These are phyloP conservation scores for Epichloe brachyelytri DNA, from an alignment of 2,329 filamentous ascomycete genomes.

Conservation along the genomic window DNA sequence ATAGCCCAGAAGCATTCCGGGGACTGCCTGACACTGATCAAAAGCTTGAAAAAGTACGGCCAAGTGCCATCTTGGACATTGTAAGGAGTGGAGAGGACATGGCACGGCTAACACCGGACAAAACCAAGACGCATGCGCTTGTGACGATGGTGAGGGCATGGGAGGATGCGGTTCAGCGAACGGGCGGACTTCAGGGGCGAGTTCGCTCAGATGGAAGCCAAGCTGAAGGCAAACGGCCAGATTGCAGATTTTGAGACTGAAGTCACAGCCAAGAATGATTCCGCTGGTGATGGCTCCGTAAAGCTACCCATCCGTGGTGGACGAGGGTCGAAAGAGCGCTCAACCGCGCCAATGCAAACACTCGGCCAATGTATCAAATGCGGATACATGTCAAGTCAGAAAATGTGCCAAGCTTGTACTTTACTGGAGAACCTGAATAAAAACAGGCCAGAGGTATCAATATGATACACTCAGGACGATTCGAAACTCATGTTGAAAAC, in stretches of 20 bases:
- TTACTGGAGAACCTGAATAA: slow-evolving; percentile 87
- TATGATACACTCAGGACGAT: slow-evolving; percentile 22
- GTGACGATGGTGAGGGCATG: slow-evolving; percentile 24
- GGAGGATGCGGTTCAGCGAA: slow-evolving; percentile 61
- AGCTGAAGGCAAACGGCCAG: slow-evolving; percentile 10
- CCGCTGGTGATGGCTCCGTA: slow-evolving; percentile 15
- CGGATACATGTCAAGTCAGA: slow-evolving; percentile 91
- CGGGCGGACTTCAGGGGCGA: slow-evolving; percentile 55
- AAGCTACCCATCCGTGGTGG: slow-evolving; percentile 21
- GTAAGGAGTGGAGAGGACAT: slow-evolving; percentile 94
- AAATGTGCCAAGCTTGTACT: slow-evolving; percentile 85
- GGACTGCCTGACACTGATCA: slow-evolving; percentile 87
- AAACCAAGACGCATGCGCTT: slow-evolving; percentile 23
- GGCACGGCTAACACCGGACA: slow-evolving; percentile 52
- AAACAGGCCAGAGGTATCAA: slow-evolving; percentile 45
- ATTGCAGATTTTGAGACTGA: slow-evolving; percentile 19
- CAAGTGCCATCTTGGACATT: slow-evolving; percentile 89
- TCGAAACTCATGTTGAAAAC: background rate
- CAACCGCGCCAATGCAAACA: slow-evolving; percentile 45
- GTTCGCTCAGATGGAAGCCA: slow-evolving; percentile 69
- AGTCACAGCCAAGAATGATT: slow-evolving; percentile 14
- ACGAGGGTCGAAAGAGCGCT: slow-evolving; percentile 15
- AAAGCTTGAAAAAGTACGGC: slow-evolving; percentile 83
- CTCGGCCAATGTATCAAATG: slow-evolving; percentile 77
- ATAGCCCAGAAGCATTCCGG: slow-evolving; percentile 91